Evolutionary conservation across 331 rosid genomes (phyloP).

Genomic region (Acacia pycnantha): DNA sequence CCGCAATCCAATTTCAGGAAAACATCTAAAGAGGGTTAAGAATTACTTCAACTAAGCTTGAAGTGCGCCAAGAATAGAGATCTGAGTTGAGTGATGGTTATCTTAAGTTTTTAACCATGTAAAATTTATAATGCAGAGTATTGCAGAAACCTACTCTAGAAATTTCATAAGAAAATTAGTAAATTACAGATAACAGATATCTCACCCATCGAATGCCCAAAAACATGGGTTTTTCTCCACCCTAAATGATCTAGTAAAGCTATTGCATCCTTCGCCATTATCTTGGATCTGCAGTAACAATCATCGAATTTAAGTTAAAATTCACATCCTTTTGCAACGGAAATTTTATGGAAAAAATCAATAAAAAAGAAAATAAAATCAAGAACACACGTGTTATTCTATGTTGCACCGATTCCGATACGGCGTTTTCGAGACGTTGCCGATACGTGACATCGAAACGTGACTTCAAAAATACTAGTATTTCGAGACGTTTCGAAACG

Average conservation of each 20-base stretch:
- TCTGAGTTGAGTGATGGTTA: background rate
- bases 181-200: constrained; percentile 22
- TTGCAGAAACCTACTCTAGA: background rate
- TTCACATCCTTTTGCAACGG: background rate
- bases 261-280: constrained; percentile 92
- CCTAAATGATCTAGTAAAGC: constrained; percentile 85
- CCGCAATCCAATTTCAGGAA: no score
- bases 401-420: no score
- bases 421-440: no score
- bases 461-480: no score
- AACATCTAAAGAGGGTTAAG: background rate
- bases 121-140: background rate
- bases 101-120: background rate
- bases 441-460: no score
- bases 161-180: background rate
- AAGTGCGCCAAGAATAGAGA: background rate
- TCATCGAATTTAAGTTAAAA: constrained; percentile 11
- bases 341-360: background rate
- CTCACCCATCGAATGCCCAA: constrained; percentile 98
- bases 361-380: background rate
- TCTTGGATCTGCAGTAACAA: constrained; percentile 70
- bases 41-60: constrained; percentile 4
- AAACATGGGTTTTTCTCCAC: constrained; percentile 81
- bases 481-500: no score
- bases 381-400: no score